Percentiles rank a stretch among this genome's conserved stretches.
These are phyloP conservation scores for Cunninghamia lanceolata DNA, from an alignment of 75 land plant species.

Conservation along the genomic window DNA sequence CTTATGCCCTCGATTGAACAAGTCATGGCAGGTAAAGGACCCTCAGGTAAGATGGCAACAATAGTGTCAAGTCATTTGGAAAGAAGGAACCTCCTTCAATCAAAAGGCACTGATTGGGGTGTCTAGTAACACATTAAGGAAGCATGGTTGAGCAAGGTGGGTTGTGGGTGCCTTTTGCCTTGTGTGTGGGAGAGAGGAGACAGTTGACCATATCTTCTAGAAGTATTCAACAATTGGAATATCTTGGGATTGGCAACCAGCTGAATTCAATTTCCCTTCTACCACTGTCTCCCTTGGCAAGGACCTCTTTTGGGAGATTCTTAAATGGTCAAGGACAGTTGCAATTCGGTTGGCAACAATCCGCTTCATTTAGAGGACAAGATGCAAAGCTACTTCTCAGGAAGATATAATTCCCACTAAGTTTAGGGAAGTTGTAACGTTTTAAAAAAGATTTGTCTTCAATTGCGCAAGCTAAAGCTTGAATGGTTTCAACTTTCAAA, in stretches of 20 bases:
- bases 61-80: background rate
- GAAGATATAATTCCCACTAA: background rate
- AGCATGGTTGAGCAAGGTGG: background rate
- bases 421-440: background rate
- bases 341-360: background rate
- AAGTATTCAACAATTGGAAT: background rate
- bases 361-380: background rate
- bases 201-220: background rate
- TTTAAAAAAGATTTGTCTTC: background rate
- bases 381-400: background rate
- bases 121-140: background rate
- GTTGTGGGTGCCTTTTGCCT: background rate
- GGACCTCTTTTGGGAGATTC: background rate
- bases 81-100: background rate
- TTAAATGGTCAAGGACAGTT: background rate
- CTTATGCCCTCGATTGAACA: background rate
- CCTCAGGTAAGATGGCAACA: background rate
- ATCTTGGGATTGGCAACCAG: background rate
- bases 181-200: background rate
- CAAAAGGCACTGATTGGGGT: background rate
- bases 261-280: background rate
- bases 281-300: background rate
- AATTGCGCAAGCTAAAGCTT: background rate
- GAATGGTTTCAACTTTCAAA: background rate
- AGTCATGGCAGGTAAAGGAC: background rate